These are phyloP conservation scores for Dendrobium huoshanense DNA, from an alignment of 106 monocot species.

Conservation along the genomic window DNA sequence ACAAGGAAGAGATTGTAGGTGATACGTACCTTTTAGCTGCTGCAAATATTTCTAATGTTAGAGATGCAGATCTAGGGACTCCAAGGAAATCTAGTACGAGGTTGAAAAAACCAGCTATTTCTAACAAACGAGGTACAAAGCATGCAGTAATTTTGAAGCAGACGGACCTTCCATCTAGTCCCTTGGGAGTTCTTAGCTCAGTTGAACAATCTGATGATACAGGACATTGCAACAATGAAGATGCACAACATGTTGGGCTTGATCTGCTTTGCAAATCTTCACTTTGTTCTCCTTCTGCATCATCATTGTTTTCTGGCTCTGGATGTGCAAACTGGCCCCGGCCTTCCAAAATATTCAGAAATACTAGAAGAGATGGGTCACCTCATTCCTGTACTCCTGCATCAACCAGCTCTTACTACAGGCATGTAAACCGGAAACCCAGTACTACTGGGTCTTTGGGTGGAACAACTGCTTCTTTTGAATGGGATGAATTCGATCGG, in stretches of 20 bases:
- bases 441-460: constrained; percentile 53
- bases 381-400: constrained; percentile 73
- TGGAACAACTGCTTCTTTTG: constrained; percentile 48
- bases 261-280: constrained; percentile 25
- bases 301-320: constrained; percentile 59
- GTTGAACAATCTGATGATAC: constrained; percentile 49
- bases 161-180: constrained; percentile 27
- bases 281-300: constrained; percentile 38
- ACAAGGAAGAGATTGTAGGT: constrained; percentile 19
- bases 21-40: constrained; percentile 19
- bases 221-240: constrained; percentile 42
- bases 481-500: constrained; percentile 59
- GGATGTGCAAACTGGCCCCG: constrained; percentile 57
- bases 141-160: constrained; percentile 28
- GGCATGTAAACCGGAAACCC: constrained; percentile 29
- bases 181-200: constrained; percentile 23
- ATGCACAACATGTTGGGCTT: constrained; percentile 15
- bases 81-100: constrained; percentile 37
- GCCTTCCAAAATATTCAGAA: constrained; percentile 58
- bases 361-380: constrained; percentile 51
- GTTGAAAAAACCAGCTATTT: constrained; percentile 23
- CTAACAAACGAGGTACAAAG: constrained; percentile 20
- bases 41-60: constrained; percentile 11
- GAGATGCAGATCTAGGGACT: constrained; percentile 6
- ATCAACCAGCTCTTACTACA: constrained; percentile 71